phyloP scores from a whole-genome alignment of 2,329 filamentous ascomycete genomes.

The Helotiales sp. region DNA sequence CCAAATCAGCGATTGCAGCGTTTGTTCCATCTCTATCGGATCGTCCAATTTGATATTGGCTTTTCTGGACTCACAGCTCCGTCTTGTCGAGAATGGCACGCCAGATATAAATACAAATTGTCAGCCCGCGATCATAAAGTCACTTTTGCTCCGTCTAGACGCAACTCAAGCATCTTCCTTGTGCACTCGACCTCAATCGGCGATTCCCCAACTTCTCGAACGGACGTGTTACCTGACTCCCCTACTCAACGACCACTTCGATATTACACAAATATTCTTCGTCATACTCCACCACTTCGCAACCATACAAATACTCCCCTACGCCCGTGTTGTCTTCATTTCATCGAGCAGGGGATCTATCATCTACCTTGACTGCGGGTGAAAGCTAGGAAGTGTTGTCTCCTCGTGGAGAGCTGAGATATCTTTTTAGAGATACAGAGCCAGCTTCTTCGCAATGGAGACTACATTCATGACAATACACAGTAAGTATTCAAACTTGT shows the following conservation, averaged over 20 bases:
- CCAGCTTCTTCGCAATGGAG: constrained; percentile 62
- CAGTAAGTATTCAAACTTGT: constrained; percentile 58
- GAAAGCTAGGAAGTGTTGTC: constrained; percentile 16
- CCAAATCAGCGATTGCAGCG: constrained; percentile 16
- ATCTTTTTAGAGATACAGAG: constrained; percentile 45
- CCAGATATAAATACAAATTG: constrained; percentile 12
- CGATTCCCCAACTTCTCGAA: constrained; percentile 21
- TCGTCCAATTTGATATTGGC: constrained; percentile 1
- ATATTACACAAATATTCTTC: constrained; percentile 26
- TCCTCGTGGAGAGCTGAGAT: constrained; percentile 39
- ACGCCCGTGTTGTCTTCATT: neutral
- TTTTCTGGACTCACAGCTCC: neutral
- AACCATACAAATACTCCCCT: constrained; percentile 6
- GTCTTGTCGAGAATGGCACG: neutral
- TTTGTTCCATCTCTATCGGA: constrained; percentile 15
- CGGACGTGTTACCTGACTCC: constrained; percentile 16
- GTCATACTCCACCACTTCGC: constrained; percentile 16
- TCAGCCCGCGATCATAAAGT: neutral
- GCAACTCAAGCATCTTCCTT: constrained; percentile 22
- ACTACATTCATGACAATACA: constrained; percentile 92
- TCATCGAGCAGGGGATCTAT: neutral
- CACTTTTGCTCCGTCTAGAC: neutral
- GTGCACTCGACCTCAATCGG: constrained; percentile 12
- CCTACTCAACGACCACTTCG: neutral
- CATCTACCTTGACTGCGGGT: constrained; percentile 6